Evolutionary conservation across 495 filamentous ascomycete species (phyloP), one percentile per base, ranked within the genome.

Genomic region (Cladorrhinum samala): DNA sequence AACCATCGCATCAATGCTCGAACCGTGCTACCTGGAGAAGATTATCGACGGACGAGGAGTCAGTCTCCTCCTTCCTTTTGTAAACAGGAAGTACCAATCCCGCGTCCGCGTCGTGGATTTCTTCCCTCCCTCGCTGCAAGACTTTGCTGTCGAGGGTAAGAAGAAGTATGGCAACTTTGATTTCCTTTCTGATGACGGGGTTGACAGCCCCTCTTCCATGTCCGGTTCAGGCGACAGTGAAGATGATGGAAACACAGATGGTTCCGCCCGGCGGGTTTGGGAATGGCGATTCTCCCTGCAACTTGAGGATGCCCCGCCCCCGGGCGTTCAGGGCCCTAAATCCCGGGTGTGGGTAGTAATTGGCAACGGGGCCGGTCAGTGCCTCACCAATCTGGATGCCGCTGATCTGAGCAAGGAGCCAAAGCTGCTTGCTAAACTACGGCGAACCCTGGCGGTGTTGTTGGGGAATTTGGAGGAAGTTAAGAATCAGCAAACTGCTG

Each of bases 391-490:
- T 37, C 63, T 89, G 27, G 77, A 87, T 62, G 82, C 91, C 19
- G 63, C 66, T n/a, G 74, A 94, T 66, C 79, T 96, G 7, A 79
- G 78, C 16, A 60, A 60, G 46, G 66, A 86, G 33, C 37, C 62
- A 4, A 33, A 60, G 0, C 56, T 63, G 2, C 66, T 94, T 6
- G 57, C 40, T 21, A 49, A 66, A 7, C 67, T 96, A 1, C 73
- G 78, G 37, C 82, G 95, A 61, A 84, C 83, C 61, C 77, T 96
- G 14, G 91, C 83, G 65, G 71, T 80, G 25, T 75, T 97, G 7
- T 97, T 92, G 91, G 92, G 92, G 2, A 77, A 94, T 53, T 78
- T 96, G 6, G 84, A 89, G 64, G 89, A 95, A 63, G 54, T 62
- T 42, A 88, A 87, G 61, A 54, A 21, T 20, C 44, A 38, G 27